A percentile compares a stretch with the other conserved stretches of the same genome.
Evolutionary conservation across 2,329 filamentous ascomycete genomes (phyloP).

Genomic region (Trichoderma atroviride): DNA sequence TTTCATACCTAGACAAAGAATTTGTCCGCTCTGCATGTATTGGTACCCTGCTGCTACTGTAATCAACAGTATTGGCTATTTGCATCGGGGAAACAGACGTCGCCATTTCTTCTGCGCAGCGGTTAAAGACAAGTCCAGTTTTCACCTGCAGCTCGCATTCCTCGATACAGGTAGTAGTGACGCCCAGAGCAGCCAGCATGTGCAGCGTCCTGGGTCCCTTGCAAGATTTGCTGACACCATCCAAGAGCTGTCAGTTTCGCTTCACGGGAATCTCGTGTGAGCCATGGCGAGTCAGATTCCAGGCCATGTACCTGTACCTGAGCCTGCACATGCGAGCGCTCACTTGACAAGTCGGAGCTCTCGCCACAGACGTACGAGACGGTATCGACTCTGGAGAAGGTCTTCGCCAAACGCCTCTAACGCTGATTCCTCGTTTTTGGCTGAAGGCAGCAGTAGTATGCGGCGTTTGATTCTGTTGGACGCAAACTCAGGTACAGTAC

Average conservation of each 20-base stretch:
- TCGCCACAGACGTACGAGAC: not conserved
- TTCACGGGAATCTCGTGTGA: slow-evolving; percentile 3
- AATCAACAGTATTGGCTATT: not conserved
- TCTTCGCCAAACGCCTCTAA: not conserved
- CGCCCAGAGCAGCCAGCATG: not conserved
- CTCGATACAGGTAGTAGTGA: not conserved
- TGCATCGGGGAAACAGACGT: not conserved
- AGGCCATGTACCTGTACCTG: not conserved
- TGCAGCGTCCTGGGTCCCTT: not conserved
- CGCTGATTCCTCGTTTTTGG: not conserved
- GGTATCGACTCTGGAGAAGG: not conserved
- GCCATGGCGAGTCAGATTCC: slow-evolving; percentile 3
- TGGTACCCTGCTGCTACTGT: not conserved
- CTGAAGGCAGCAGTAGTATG: not conserved
- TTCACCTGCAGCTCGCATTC: not conserved
- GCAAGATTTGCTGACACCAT: not conserved
- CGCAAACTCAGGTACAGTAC: slow-evolving; percentile 5
- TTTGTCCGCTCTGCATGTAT: not conserved
- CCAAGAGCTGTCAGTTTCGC: not conserved
- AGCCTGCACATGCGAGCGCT: not conserved
- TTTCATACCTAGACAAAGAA: not conserved
- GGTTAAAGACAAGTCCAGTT: not conserved
- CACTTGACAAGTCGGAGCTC: not conserved
- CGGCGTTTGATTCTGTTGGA: not conserved
- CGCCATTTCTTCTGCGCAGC: not conserved